phyloP scores from a whole-genome alignment of 192 early-diverging fungal species.

The Mortierella claussenii region DNA sequence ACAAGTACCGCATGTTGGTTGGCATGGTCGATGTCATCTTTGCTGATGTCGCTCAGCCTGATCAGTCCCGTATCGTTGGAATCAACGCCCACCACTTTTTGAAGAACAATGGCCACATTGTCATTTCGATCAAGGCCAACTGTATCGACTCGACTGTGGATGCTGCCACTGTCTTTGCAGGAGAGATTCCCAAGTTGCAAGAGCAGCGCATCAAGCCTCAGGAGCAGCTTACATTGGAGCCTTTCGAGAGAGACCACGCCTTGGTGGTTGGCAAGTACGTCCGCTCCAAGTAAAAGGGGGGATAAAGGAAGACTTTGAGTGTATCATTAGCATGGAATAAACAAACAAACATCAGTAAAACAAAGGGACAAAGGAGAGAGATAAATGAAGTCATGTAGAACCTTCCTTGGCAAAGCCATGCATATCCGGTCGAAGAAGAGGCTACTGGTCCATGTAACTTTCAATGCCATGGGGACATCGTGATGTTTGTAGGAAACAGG shows the following conservation, averaged over 20 bases:
- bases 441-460: too few relatives aligned
- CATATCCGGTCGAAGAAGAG: too few relatives aligned
- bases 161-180: conserved; percentile 96
- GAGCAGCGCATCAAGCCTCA: conserved; percentile 90
- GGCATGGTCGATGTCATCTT: conserved; percentile 50
- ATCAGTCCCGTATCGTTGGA: conserved; percentile 99
- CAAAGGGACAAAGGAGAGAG: too few relatives aligned
- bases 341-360: too few relatives aligned
- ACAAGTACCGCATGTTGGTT: conserved; percentile 93
- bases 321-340: conserved; percentile 14
- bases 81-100: conserved; percentile 99
- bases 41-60: conserved; percentile 99
- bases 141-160: conserved; percentile 99
- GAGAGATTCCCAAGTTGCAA: conserved; percentile 95
- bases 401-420: too few relatives aligned
- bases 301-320: too few relatives aligned
- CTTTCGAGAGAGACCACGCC: conserved; percentile 99
- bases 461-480: too few relatives aligned
- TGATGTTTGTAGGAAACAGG: too few relatives aligned
- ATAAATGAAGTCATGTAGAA: too few relatives aligned
- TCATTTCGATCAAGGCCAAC: conserved; percentile 99
- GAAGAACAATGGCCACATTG: conserved; percentile 97
- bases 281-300: conserved; percentile 59
- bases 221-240: conserved; percentile 98
- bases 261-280: conserved; percentile 94